Percentiles rank a stretch among this genome's conserved stretches.
Evolutionary conservation across 768 basidiomycete genomes (phyloP).

Genomic region (Infundibulicybe gibba): DNA sequence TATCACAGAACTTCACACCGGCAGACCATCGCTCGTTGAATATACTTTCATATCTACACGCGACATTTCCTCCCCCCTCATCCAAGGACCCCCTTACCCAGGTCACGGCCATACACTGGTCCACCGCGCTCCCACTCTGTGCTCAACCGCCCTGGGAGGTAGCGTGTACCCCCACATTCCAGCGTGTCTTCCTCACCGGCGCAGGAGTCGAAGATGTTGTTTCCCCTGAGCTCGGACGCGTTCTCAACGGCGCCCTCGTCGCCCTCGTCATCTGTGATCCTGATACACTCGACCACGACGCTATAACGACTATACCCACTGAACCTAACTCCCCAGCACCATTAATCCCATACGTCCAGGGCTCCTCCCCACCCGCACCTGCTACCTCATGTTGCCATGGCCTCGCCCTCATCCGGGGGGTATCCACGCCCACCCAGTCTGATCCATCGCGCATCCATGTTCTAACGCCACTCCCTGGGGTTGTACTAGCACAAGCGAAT

Average conservation of each 20-base stretch:
- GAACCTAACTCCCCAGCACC: neutral
- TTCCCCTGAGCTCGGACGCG: constrained; percentile 59
- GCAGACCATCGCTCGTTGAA: constrained; percentile 71
- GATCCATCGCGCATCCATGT: constrained; percentile 52
- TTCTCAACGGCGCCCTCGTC: constrained; percentile 79
- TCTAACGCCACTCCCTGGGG: constrained; percentile 70
- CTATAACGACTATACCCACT: neutral
- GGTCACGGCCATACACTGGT: constrained; percentile 52
- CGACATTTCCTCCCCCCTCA: constrained; percentile 23
- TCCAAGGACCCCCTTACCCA: constrained; percentile 21
- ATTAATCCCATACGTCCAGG: constrained; percentile 57
- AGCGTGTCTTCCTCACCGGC: constrained; percentile 65
- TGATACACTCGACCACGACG: constrained; percentile 29
- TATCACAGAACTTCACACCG: constrained; percentile 43
- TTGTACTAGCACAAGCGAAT: constrained; percentile 35
- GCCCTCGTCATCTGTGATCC: constrained; percentile 60
- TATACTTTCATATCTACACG: constrained; percentile 79
- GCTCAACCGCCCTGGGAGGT: constrained; percentile 73
- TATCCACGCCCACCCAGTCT: constrained; percentile 20
- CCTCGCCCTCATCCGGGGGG: constrained; percentile 68
- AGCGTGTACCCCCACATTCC: constrained; percentile 50
- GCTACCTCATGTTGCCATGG: constrained; percentile 64
- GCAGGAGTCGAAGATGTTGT: constrained; percentile 80
- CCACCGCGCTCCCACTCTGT: constrained; percentile 63
- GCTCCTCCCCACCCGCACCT: constrained; percentile 51